These are phyloP conservation scores for Anastatica hierochuntica DNA, from an alignment of 345 rosid genomes.

Conservation along the genomic window DNA sequence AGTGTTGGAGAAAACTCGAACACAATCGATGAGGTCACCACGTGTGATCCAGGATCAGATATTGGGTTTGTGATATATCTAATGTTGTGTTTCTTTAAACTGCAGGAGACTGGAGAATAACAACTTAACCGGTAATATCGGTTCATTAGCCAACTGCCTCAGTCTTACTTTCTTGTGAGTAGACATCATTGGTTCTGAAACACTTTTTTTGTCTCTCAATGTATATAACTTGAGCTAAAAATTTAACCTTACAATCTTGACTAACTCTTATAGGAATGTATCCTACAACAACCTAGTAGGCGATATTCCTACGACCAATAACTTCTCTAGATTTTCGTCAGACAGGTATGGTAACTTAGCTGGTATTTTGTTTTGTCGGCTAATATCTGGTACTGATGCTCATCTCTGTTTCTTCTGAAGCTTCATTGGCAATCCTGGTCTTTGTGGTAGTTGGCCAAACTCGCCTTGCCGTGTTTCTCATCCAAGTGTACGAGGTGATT, in stretches of 20 bases:
- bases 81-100: neutral
- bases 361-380: neutral
- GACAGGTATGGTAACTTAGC: conserved; percentile 41
- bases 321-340: conserved; percentile 65
- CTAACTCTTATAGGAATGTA: conserved; percentile 49
- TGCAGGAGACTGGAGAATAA: conserved; percentile 76
- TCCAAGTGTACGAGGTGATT: conserved; percentile 58
- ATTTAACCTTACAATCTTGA: neutral
- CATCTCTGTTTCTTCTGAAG: conserved; percentile 27
- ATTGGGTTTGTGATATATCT: conserved; percentile 1
- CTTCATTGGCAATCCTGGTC: conserved; percentile 71
- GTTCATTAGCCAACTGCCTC: conserved; percentile 53
- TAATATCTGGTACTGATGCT: neutral
- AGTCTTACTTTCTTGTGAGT: conserved; percentile 66
- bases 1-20: neutral
- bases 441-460: conserved; percentile 72
- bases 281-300: conserved; percentile 77
- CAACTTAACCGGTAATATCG: conserved; percentile 72
- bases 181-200: neutral
- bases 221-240: neutral
- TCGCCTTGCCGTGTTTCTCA: conserved; percentile 52
- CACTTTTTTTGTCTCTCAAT: neutral
- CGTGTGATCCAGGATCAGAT: no score
- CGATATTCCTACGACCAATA: conserved; percentile 60
- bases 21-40: neutral